Conservation (phyloP, 1,284 basidiomycete genomes). For the Puccinia polysora region DNA sequence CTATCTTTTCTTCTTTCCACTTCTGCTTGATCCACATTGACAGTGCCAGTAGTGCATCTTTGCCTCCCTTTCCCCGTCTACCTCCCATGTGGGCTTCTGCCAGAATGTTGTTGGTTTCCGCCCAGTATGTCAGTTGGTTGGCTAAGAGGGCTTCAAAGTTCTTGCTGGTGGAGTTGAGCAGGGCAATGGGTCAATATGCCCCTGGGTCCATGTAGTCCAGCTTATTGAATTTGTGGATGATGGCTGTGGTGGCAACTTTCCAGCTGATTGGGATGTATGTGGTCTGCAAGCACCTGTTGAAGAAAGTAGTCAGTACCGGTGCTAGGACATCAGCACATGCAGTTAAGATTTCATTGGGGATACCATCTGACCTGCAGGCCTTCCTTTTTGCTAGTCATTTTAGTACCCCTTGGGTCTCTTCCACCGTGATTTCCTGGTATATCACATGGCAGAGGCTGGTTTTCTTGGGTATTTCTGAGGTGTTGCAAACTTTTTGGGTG, state of each 20-base stretch:
- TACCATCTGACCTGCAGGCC: too few species aligned
- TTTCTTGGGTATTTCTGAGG: too few species aligned
- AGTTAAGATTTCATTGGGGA: too few species aligned
- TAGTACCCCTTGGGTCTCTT: too few species aligned
- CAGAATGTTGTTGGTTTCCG: not conserved
- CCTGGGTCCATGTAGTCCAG: not conserved
- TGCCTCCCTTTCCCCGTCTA: not conserved
- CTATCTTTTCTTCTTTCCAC: constrained; percentile 2
- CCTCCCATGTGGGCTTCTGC: constrained; percentile 1
- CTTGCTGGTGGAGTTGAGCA: not conserved
- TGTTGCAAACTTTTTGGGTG: too few species aligned
- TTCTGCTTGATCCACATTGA: not conserved
- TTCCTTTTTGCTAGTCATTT: too few species aligned
- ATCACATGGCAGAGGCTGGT: too few species aligned
- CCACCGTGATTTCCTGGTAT: too few species aligned
- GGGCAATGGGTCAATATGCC: constrained; percentile 4
- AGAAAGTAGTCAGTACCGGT: not conserved
- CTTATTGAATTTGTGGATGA: not conserved
- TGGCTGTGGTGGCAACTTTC: constrained; percentile 8
- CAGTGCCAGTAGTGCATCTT: not conserved
- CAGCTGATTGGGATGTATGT: not conserved
- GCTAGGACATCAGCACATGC: too few species aligned
- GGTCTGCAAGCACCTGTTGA: not conserved
- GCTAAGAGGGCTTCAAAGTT: not conserved
- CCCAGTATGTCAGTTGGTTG: not conserved